phyloP scores from a whole-genome alignment of 164 flowering plant species.

The Tetrastigma voinierianum region DNA sequence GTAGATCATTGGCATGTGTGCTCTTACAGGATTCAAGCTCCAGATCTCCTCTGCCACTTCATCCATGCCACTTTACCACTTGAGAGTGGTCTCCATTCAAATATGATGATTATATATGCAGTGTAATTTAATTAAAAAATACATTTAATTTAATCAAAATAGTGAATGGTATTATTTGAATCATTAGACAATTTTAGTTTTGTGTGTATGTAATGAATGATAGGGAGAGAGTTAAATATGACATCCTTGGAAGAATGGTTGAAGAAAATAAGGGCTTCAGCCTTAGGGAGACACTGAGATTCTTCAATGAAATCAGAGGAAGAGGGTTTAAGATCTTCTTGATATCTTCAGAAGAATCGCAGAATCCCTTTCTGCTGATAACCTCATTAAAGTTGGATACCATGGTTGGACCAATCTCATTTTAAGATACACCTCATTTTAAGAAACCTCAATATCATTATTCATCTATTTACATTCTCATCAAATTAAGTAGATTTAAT shows the following conservation, averaged over 20 bases:
- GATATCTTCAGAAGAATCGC: constrained; percentile 61
- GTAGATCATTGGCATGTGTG: too few species aligned
- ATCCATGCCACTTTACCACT: too few species aligned
- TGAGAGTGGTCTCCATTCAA: too few species aligned
- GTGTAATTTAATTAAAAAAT: too few species aligned
- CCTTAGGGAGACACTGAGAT: constrained; percentile 41
- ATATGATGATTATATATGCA: too few species aligned
- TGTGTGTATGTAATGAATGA: constrained; percentile 4
- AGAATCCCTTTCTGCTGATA: constrained; percentile 61
- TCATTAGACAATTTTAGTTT: not conserved
- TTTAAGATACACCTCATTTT: constrained; percentile 44
- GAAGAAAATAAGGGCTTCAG: constrained; percentile 56
- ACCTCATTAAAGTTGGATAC: constrained; percentile 60
- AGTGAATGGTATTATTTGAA: too few species aligned
- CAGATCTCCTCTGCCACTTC: too few species aligned
- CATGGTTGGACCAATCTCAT: constrained; percentile 63
- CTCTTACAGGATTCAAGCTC: too few species aligned
- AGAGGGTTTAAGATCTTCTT: constrained; percentile 57
- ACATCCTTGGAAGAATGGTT: constrained; percentile 60
- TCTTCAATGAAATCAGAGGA: constrained; percentile 56
- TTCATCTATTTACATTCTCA: too few species aligned
- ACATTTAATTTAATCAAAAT: too few species aligned
- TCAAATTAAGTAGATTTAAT: not conserved
- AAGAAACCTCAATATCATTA: too few species aligned
- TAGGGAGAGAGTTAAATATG: constrained; percentile 56